phyloP scores from a whole-genome alignment of 2,329 filamentous ascomycete species.

The Zasmidium cellare region DNA sequence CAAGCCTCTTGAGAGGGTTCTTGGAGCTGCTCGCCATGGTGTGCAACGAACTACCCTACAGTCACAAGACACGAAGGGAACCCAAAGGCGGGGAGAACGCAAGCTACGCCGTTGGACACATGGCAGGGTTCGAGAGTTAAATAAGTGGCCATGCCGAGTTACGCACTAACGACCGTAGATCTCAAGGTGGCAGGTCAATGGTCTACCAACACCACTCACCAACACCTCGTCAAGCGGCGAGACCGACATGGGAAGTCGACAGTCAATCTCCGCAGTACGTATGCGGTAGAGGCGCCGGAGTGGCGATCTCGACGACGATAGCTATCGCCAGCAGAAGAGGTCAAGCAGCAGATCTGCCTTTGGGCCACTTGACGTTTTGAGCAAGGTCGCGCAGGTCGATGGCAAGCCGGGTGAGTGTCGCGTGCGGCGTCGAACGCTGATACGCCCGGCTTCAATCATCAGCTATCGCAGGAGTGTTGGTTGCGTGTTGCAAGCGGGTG shows the following conservation, averaged over 20 bases:
- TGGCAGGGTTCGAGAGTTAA: neutral
- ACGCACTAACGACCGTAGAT: neutral
- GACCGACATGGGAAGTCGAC: neutral
- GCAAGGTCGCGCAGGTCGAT: neutral
- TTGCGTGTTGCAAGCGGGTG: neutral
- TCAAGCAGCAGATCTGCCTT: neutral
- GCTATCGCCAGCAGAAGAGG: neutral
- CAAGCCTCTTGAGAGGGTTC: constrained; percentile 22
- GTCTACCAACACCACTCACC: neutral
- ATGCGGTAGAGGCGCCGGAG: neutral
- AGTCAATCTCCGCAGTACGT: neutral
- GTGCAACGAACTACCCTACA: neutral
- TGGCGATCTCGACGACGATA: neutral
- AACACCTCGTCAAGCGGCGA: neutral
- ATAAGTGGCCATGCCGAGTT: neutral
- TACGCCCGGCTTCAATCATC: neutral
- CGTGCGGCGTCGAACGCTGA: neutral
- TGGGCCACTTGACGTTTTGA: neutral
- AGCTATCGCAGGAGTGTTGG: neutral
- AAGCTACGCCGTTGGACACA: neutral
- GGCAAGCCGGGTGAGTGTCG: neutral
- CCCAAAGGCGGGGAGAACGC: neutral
- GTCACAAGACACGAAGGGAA: neutral
- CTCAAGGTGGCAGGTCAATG: neutral
- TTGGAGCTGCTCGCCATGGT: constrained; percentile 15